phyloP scores from a whole-genome alignment of 2,329 filamentous ascomycete species.

The Trichoderma oligosporum region DNA sequence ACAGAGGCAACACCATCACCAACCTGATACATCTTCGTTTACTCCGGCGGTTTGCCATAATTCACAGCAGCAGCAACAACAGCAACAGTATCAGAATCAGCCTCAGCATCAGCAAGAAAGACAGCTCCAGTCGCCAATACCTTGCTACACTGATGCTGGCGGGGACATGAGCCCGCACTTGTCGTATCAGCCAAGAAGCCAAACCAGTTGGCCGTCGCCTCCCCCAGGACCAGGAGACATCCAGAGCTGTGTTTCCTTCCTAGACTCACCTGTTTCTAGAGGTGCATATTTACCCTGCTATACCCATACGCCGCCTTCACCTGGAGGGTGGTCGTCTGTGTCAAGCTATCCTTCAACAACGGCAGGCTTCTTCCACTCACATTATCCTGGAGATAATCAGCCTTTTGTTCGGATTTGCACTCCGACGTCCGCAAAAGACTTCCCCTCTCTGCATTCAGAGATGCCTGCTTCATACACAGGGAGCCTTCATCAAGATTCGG shows the following conservation, averaged over 20 bases:
- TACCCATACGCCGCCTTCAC: conserved; percentile 32
- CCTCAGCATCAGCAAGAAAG: neutral
- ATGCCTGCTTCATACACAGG: conserved; percentile 24
- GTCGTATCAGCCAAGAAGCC: conserved; percentile 21
- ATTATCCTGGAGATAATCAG: conserved; percentile 22
- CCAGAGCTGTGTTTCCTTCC: conserved; percentile 35
- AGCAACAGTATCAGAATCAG: neutral
- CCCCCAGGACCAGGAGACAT: conserved; percentile 37
- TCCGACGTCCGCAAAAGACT: conserved; percentile 26
- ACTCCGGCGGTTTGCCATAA: conserved; percentile 18
- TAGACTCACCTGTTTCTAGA: conserved; percentile 31
- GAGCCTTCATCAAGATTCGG: conserved; percentile 21
- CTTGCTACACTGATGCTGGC: conserved; percentile 20
- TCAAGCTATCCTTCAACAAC: conserved; percentile 23
- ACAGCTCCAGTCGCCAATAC: conserved; percentile 18
- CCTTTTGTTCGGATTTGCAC: conserved; percentile 25
- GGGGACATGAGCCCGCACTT: conserved; percentile 7
- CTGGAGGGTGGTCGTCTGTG: conserved; percentile 34
- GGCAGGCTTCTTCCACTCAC: conserved; percentile 23
- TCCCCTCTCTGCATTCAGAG: conserved; percentile 22
- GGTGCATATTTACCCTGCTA: conserved; percentile 26
- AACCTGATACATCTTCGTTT: conserved; percentile 26
- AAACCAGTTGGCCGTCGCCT: conserved; percentile 36
- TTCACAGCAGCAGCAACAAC: neutral
- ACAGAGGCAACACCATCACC: conserved; percentile 24